Base-by-base conservation (phyloP, 2,329 filamentous ascomycete genomes). In the Cryoendolithus antarcticus region DNA sequence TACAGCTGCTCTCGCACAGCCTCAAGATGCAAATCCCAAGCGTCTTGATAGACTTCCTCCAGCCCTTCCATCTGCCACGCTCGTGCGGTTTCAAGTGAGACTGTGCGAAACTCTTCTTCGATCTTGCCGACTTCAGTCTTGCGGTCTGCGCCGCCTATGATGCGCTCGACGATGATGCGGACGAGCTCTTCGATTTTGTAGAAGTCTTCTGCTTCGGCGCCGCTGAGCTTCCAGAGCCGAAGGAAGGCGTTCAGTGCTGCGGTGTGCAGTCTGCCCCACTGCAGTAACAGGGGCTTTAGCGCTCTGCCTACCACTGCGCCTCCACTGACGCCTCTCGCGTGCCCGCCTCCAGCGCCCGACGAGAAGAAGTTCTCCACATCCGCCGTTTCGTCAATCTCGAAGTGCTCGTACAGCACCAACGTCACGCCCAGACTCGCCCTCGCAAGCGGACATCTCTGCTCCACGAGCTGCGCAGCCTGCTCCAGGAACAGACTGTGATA, bases 401-500 rank as follows among this genome's bases (percentile, higher is more conserved):
- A 98, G 60, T 96, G 86, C 51, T 96, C 86, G 60, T 91, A 96
- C 3, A 98, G 65, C 30, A 93, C 85, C 50, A 81, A 73, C 1
- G 89, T 96, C 30, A 95, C 77, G 0, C 86, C 80, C 47, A 96
- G 65, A 53, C 86, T 94, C 8, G 86, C 85, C 41, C 83, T 75
- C 3, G 88, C 86, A 47, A 98, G 72, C 1, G 91, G 91, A 58
- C 88, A 95, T 30, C 89, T 76, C 56, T 86, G 75, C 37, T 76
- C 67, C 13, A 74, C 52, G 2, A 82, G 74, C 53, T 77, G 77
- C 5, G 80, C 77, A 3, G 84, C 81, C 61, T 98, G 91, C 61
- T 98, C 91, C 30, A 95, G 67, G 10, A 98, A 49, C 49, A 93
- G 70, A 63, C 93, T 95, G 58, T 94, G 88, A 51, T 93, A 96